A percentile compares a stretch with the other conserved stretches of the same genome.
phyloP scores from a whole-genome alignment of 495 filamentous ascomycete genomes.

The Cercophora sp. region DNA sequence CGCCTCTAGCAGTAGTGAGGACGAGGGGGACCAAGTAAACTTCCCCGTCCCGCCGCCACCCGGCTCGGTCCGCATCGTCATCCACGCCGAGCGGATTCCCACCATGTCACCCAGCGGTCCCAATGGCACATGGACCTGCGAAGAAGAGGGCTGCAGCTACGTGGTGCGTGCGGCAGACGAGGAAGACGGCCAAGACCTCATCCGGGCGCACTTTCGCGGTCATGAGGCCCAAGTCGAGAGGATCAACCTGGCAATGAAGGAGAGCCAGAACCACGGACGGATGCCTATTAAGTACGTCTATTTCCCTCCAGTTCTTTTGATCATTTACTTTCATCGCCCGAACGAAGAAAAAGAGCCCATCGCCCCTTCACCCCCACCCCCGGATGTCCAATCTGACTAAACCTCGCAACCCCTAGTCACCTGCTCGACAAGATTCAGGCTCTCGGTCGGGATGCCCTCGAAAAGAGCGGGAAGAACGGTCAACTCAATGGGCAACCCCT shows the following conservation, averaged over 20 bases:
- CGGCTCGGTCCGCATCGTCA: conserved; percentile 31
- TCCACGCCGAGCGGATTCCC: conserved; percentile 42
- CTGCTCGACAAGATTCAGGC: conserved; percentile 43
- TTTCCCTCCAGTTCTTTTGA: conserved; percentile 21
- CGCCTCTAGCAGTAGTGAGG: conserved; percentile 30
- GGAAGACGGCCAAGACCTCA: conserved; percentile 52
- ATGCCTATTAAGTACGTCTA: conserved; percentile 56
- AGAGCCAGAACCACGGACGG: conserved; percentile 49
- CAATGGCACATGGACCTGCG: conserved; percentile 67
- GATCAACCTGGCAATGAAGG: conserved; percentile 49
- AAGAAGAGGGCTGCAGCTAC: conserved; percentile 61
- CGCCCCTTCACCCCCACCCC: too few species aligned
- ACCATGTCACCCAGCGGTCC: conserved; percentile 47
- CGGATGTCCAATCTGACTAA: conserved; percentile 4
- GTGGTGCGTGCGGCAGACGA: conserved; percentile 57
- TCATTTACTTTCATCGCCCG: conserved; percentile 1
- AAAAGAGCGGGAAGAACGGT: conserved; percentile 24
- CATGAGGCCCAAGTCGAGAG: conserved; percentile 63
- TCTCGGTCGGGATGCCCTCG: conserved; percentile 32
- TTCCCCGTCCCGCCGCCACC: conserved; percentile 14
- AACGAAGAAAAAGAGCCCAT: too few species aligned
- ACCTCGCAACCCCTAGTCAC: conserved; percentile 28
- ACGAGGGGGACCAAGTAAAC: conserved; percentile 38
- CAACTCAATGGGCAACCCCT: conserved; percentile 24
- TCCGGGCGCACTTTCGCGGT: conserved; percentile 59